A percentile compares a stretch with the other conserved stretches of the same genome.
Conservation (phyloP, 2,329 filamentous ascomycete species). For the Pyrenophora seminiperda region DNA sequence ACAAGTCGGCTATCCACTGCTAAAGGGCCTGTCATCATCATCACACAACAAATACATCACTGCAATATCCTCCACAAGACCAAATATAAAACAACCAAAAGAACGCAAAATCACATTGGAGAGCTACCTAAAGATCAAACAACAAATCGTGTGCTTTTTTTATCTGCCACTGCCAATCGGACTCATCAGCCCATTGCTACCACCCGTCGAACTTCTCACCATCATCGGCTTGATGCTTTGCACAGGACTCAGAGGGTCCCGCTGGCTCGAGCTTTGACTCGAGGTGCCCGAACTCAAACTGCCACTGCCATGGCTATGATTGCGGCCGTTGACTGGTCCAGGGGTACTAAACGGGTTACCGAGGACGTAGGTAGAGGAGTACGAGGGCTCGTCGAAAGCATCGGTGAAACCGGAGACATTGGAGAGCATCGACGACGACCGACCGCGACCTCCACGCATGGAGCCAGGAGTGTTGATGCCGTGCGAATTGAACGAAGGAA, state of each 20-base stretch:
- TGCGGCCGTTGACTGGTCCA: constrained; percentile 45
- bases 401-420: constrained; percentile 59
- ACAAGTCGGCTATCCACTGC: background rate
- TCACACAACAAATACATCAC: background rate
- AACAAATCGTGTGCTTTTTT: constrained; percentile 21
- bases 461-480: constrained; percentile 43
- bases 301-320: constrained; percentile 57
- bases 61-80: background rate
- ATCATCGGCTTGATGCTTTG: constrained; percentile 42
- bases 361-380: constrained; percentile 34
- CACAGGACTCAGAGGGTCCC: constrained; percentile 48
- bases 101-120: constrained; percentile 36
- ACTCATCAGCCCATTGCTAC: constrained; percentile 40
- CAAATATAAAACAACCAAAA: constrained; percentile 17
- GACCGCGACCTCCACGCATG: constrained; percentile 50
- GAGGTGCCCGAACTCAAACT: constrained; percentile 52
- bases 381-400: constrained; percentile 45
- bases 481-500: constrained; percentile 39
- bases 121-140: constrained; percentile 29
- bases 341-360: constrained; percentile 48
- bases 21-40: background rate
- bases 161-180: constrained; percentile 38
- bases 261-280: constrained; percentile 46
- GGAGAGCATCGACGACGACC: constrained; percentile 59
- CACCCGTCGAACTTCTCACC: constrained; percentile 39